Evolutionary conservation across 805 yeast species (phyloP), one percentile per base, ranked within the genome.

Genomic region (Hanseniaspora pseudoguilliermondii): DNA sequence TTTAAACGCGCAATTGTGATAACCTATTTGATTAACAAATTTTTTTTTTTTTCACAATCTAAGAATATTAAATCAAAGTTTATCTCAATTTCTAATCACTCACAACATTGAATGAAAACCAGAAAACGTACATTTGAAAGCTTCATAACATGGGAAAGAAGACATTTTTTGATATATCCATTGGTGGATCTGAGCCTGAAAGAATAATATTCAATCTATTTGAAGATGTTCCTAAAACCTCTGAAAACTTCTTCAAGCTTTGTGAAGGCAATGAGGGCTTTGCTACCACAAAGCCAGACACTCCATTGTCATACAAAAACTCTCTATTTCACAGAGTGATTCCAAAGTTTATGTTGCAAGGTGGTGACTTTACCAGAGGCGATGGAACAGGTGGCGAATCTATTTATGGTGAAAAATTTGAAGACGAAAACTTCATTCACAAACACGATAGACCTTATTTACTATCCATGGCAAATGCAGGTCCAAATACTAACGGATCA

Each of bases 291-390:
- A 64, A 63, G 13, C 66, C 70, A 1, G 65, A 63, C 2, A 75
- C 77, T 60, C 86, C 87, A 5, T 73, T 87, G 60, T 71, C 74
- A 55, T 93, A 82, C 75, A 86, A 87, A 68, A 87, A 87, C 21
- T 84, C 95, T n/a, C 38, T 49, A 21, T 90, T 91, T 93, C 97
- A 90, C 87, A 84, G 96, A 77, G 95, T 90, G 62, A 89, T 89
- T 67, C 96, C 96, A 67, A 84, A 86, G 73, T 93, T 93, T 81
- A 91, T 91, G 98, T 79, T 93, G 72, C 97, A 93, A 79, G 97
- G 95, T 74, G 95, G 95, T 79, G 95, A 86, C 73, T 84, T 86
- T 81, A 85, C 93, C 72, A 76, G 78, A 74, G 88, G 87, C 74
- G 85, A 89, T 75, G 98, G 98, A 72, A 85, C 95, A 66, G 98